Conservation (phyloP, 176 grass and related monocot species). For the Ampelocalamus luodianensis region DNA sequence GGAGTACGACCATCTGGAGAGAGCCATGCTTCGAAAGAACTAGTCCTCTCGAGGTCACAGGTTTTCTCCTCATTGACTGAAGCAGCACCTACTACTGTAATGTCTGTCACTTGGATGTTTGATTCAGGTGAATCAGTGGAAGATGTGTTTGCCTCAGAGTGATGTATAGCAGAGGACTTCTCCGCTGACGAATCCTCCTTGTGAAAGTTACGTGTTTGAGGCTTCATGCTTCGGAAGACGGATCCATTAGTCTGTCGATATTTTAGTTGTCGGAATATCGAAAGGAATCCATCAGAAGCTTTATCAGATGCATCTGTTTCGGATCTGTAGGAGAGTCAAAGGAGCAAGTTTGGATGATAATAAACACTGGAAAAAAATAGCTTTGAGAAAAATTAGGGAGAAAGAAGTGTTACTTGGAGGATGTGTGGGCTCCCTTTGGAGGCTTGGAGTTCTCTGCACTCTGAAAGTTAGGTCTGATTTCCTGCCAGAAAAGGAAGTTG, state of each 20-base stretch:
- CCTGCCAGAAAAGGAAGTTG: constrained; percentile 15
- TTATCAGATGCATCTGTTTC: constrained; percentile 14
- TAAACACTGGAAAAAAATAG: background rate
- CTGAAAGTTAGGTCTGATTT: constrained; percentile 37
- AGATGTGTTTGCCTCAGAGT: constrained; percentile 32
- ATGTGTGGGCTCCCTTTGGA: constrained; percentile 25
- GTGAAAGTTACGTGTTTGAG: constrained; percentile 30
- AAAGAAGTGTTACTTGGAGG: constrained; percentile 45
- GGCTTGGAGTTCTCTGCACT: constrained; percentile 34
- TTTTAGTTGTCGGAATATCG: constrained; percentile 47
- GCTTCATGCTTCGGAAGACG: background rate
- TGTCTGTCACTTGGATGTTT: constrained; percentile 19
- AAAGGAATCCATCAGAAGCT: constrained; percentile 22
- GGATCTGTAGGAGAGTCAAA: constrained; percentile 46
- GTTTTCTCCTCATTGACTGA: background rate
- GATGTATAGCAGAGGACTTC: background rate
- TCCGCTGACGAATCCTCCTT: constrained; percentile 28
- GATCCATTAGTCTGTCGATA: constrained; percentile 39
- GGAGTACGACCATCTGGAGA: background rate
- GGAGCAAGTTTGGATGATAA: background rate
- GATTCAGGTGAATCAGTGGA: constrained; percentile 23
- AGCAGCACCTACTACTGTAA: constrained; percentile 8
- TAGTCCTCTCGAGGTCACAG: constrained; percentile 30
- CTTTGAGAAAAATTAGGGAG: background rate
- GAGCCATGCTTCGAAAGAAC: constrained; percentile 48